Conservation (phyloP, 2,329 filamentous ascomycete genomes). For the Rhexocercosporidium sp. region DNA sequence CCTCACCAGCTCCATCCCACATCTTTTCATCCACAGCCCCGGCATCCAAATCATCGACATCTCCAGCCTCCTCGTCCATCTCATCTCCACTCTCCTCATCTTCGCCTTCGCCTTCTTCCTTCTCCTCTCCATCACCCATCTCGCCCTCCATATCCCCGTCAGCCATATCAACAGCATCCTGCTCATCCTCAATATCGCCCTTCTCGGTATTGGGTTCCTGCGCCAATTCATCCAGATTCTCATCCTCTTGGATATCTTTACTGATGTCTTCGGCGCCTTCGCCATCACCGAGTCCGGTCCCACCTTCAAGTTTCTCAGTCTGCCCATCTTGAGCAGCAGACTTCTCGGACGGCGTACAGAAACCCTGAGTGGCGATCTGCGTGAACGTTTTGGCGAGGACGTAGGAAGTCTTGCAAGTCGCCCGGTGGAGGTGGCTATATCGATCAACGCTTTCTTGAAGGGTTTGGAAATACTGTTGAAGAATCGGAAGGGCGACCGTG, state of each 20-base stretch:
- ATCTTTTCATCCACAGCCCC: conserved; percentile 96
- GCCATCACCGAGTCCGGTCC: conserved; percentile 92
- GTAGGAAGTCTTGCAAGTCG: conserved; percentile 76
- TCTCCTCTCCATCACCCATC: conserved; percentile 68
- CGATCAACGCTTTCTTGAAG: conserved; percentile 62
- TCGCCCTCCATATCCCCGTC: conserved; percentile 91
- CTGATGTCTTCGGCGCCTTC: conserved; percentile 97
- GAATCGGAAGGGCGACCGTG: conserved; percentile 68
- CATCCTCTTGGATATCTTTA: conserved; percentile 92
- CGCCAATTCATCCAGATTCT: conserved; percentile 89
- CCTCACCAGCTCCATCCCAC: conserved; percentile 87
- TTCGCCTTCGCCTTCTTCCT: conserved; percentile 66
- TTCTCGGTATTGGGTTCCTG: conserved; percentile 74
- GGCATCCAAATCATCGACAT: conserved; percentile 89
- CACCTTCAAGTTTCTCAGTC: conserved; percentile 82
- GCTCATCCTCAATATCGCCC: conserved; percentile 75
- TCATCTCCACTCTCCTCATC: conserved; percentile 72
- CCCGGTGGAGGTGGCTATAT: conserved; percentile 68
- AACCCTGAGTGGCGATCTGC: conserved; percentile 81
- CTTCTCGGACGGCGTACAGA: conserved; percentile 88
- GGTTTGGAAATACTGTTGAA: conserved; percentile 73
- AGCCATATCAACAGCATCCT: conserved; percentile 90
- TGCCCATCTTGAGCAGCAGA: conserved; percentile 71
- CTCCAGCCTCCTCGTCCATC: conserved; percentile 87
- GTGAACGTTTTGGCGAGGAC: conserved; percentile 78